Evolutionary conservation across 345 rosid genomes (phyloP).

Genomic region (Leavenworthia alabamica): DNA sequence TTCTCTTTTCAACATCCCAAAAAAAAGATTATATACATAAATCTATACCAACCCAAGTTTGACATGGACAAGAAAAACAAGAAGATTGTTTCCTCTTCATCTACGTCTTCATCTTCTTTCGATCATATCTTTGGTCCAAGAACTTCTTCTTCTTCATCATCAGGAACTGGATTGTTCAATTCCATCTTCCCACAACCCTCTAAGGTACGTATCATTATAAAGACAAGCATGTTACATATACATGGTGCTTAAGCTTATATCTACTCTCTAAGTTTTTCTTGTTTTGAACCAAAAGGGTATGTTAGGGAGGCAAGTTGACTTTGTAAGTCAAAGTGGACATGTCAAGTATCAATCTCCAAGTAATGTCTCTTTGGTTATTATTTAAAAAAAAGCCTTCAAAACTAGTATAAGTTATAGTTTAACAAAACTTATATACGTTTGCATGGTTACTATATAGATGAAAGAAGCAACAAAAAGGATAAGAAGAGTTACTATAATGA

Average conservation of each 20-base stretch:
- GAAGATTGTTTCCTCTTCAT: constrained; percentile 9
- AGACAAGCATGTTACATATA: neutral
- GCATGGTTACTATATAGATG: neutral
- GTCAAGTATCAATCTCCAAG: constrained; percentile 46
- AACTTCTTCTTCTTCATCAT: constrained; percentile 27
- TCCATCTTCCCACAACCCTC: constrained; percentile 35
- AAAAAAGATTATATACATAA: neutral
- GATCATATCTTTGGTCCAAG: constrained; percentile 34
- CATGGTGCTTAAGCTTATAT: neutral
- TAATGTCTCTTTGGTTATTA: constrained; percentile 7
- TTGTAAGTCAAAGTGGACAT: constrained; percentile 37
- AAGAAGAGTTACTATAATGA: constrained; percentile 46
- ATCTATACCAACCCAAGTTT: constrained; percentile 8
- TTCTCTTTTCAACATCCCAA: constrained; percentile 20
- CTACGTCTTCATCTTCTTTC: constrained; percentile 17
- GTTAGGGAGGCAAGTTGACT: constrained; percentile 34
- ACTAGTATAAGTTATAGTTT: neutral
- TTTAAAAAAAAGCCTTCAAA: neutral
- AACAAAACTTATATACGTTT: neutral
- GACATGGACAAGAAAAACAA: constrained; percentile 27
- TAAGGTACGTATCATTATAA: constrained; percentile 20
- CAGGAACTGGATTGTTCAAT: constrained; percentile 25
- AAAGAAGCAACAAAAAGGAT: constrained; percentile 33
- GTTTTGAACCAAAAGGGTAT: constrained; percentile 21
- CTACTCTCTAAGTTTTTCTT: neutral